Base-by-base conservation (phyloP, 139 green algal genomes). In the Zygnema circumcarinatum region DNA sequence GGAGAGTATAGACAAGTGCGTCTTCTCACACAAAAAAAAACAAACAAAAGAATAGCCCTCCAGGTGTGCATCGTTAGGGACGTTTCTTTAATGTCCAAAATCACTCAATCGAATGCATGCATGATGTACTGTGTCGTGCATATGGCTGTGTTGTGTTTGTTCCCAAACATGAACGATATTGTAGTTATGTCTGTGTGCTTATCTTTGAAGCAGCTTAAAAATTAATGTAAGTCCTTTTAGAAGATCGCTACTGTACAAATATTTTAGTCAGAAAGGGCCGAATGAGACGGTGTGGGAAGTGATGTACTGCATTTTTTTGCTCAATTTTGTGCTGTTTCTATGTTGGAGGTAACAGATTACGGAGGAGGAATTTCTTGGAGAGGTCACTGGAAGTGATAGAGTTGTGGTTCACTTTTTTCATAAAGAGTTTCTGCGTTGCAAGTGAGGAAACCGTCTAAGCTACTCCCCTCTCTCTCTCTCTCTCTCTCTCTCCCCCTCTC, bases 391-490 rank as follows among this genome's bases (percentile, higher is more conserved):
- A 54, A 95, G 95, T 54, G 88, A 94, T 39, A 78, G 79, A 0
- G 94, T 97, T 32, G 94, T 98, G 0, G 92, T 83, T 42, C 97
- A 99, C 89, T 98, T 99, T 79, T 99, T 95, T 90, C 96, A 98
- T 87, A 81, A 89, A n/a, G 95, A 98, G 72, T 99, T 99, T 94
- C 93, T 97, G 87, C 93, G 96, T 16, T 98, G 97, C 93, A 97
- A 97, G 81, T 87, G 21, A 84, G 81, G 56, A n/a, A n/a, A n/a
- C n/a, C n/a, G n/a, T n/a, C n/a, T n/a, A n/a, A n/a, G n/a, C n/a
- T n/a, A n/a, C n/a, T n/a, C n/a, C n/a, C n/a, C n/a, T n/a, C n/a
- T n/a, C n/a, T n/a, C n/a, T n/a, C n/a, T n/a, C n/a, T n/a, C n/a
- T n/a, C n/a, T n/a, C n/a, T n/a, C n/a, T n/a, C n/a, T n/a, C n/a